Base-by-base conservation (phyloP, 257 asterid genomes). In the Primulina tabacum region DNA sequence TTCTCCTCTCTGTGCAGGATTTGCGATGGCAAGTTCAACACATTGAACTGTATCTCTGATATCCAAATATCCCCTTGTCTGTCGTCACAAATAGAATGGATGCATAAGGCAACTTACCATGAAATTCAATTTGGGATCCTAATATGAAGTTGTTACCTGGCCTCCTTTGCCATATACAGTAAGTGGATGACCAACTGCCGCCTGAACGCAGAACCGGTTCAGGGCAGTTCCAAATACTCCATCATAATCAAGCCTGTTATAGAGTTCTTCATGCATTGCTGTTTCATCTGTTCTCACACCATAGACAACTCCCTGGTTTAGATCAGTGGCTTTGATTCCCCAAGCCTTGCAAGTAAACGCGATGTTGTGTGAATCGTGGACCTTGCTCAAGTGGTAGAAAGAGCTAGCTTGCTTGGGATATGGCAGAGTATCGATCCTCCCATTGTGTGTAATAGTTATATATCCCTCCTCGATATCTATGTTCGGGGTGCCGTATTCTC, bases 121-220 rank as follows among this genome's bases (percentile, higher is more conserved):
- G 70, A 3, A 0, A 8, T 33, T 32, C 60, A 33, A 10, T 26
- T 10, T 16, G 11, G 50, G 28, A 62, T 62, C 11, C 2, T 7
- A 40, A 6, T 24, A 26, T 14, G 56, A 70, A 32, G 5, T 10
- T 57, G 60, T 35, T 86, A 93, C 99, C 99, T 93, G 97, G 50
- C 99, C 99, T 60, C 99, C 99, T 79, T 93, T 93, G 62, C 99
- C 99, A 47, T 93, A 93, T 69, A 93, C 92, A 0, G 97, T 93
- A 68, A 93, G 92, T 18, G 99, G 99, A 79, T 93, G 99, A 32
- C 84, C 96, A 32, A 93, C 92, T 0, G 97, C 96, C 12, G 99
- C 97, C 83, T 93, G 99, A 64, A 93, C 96, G 77, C 99, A 93
- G 71, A 93, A 93, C 62, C 97, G 84, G 76, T 93, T 93, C 85